Evolutionary conservation across 192 early-diverging fungal species (phyloP), one percentile per base, ranked within the genome.

Genomic region (Phlyctochytrium arcticum): DNA sequence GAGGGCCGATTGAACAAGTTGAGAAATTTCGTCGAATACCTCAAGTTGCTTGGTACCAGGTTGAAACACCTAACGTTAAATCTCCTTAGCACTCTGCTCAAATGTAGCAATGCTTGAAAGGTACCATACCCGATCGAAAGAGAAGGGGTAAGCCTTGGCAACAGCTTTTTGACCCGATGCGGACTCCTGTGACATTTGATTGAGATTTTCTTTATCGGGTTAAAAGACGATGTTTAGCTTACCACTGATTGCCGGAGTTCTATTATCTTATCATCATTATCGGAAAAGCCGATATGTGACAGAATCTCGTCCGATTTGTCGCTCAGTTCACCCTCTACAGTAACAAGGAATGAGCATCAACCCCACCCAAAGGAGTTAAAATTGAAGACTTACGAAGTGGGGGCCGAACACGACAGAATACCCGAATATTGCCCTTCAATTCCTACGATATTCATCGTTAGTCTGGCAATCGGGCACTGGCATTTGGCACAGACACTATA

Each of bases 21-120:
- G 94, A 27, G 92, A 88, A n/a, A 99, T 92, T 66, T 98, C 95
- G 31, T 88, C 85, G 84, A 94, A 99, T 7, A 96, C 87, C n/a
- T 77, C 76, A 29, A 79, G 68, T 72, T 99, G 96, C 7, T 73
- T 73, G 0, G 85, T 75, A 0, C 65, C 60, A 10, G 87, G 84
- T 39, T 77, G 75, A 66, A 96, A 98, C 5, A 97, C n/a, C n/a
- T n/a, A n/a, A n/a, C n/a, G n/a, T n/a, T n/a, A n/a, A n/a, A 88
- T n/a, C n/a, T n/a, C n/a, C n/a, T n/a, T n/a, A n/a, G n/a, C 39
- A 42, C 39, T 12, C n/a, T 10, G 46, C 36, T 10, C 17, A 37
- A 55, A 59, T 3, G 2, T 10, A 3, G 26, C 30, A 12, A 8
- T 15, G 5, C 19, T 32, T 24, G 21, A 29, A 2, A 47, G 39